Evolutionary conservation across 2,329 filamentous ascomycete species (phyloP), one percentile per base, ranked within the genome.

Genomic region (Fusarium avenaceum): DNA sequence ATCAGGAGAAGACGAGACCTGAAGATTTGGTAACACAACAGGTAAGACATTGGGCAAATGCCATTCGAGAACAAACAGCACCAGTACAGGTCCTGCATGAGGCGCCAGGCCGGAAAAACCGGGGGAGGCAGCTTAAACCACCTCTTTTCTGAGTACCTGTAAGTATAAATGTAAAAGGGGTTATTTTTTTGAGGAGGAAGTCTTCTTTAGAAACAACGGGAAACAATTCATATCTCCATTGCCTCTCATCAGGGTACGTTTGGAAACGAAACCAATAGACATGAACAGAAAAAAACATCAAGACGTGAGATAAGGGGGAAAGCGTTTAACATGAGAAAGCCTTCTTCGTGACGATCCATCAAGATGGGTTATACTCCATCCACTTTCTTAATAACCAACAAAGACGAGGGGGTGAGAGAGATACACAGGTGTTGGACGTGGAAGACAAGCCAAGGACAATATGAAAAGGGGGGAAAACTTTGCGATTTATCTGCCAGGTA

Each of bases 401-500:
- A 19, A 65, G 52, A 52, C 46, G 63, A 43, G 26, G 46, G 43
- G 65, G 49, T 63, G 60, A 70, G 45, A 66, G 42, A 63, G 53
- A 58, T 51, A 74, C 69, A 74, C 71, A 35, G 56, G 60, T 68
- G 69, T 58, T 48, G 68, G 58, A 61, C 67, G 61, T 53, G 51
- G 58, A 52, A 53, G 15, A 55, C 35, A 61, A 58, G 55, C 44
- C 45, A 67, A 63, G 52, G 54, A 63, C 45, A 57, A 61, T 47
- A 56, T 57, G 50, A 57, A 65, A 57, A 24, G 50, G 59, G 47
- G 65, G 52, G 50, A 55, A 48, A 70, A 59, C 61, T 72, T 74
- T 74, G 72, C 72, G 71, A 74, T 74, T 74, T 65, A 75, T 75
- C 73, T 73, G 73, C 64, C 67, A 73, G 63, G 72, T 73, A 72